A percentile compares a stretch with the other conserved stretches of the same genome.
These are phyloP conservation scores for Fusarium sp. DNA, from an alignment of 2,329 filamentous ascomycete genomes.

Conservation along the genomic window DNA sequence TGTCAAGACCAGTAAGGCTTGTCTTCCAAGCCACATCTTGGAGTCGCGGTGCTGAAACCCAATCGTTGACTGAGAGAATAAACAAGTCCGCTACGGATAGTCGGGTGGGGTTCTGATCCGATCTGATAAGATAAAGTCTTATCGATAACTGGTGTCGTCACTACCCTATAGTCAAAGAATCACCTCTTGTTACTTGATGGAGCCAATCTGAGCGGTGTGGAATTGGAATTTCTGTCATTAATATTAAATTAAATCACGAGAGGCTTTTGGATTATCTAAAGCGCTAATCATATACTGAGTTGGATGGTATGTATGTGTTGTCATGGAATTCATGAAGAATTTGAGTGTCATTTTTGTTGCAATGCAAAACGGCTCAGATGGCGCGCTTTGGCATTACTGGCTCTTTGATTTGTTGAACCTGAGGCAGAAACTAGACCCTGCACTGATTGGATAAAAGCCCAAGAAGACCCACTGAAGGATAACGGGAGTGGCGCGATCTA, in stretches of 20 bases:
- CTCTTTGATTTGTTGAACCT: fast-evolving
- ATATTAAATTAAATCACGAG: no score
- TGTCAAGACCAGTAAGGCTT: not conserved
- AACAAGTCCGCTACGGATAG: not conserved
- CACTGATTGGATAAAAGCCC: no score
- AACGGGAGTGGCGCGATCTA: not conserved
- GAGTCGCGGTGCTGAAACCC: not conserved
- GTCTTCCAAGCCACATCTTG: conserved; percentile 6
- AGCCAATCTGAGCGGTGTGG: no score
- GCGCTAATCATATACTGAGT: no score
- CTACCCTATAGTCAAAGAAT: not conserved
- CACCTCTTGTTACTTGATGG: no score
- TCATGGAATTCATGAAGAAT: no score
- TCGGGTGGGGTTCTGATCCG: no score
- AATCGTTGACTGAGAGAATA: not conserved
- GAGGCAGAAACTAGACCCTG: no score
- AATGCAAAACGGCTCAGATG: fast-evolving
- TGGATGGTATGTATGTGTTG: no score
- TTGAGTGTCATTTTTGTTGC: fast-evolving
- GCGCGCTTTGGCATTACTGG: no score
- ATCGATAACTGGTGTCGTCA: not conserved
- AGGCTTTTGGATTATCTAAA: no score
- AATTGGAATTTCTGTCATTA: no score
- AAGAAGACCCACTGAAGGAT: fast-evolving
- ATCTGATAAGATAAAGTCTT: not conserved